Base-by-base conservation (phyloP, 169 alveolate species). In the Plasmodium reichenowi region DNA sequence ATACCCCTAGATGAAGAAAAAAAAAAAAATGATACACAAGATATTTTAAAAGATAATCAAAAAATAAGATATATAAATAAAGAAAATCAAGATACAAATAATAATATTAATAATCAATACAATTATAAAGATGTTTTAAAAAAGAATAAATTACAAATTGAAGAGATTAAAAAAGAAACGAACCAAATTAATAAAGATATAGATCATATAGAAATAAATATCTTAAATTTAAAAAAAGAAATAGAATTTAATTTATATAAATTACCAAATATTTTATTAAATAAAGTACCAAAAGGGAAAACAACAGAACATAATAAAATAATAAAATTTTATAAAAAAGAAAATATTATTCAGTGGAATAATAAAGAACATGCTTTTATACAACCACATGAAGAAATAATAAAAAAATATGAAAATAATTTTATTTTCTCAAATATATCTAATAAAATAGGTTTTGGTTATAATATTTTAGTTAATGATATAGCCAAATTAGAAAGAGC, bases 401-500 rank as follows among this genome's bases (percentile, higher is more conserved):
- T 86, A 86, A 86, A 86, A 62, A 72, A 50, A 45, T 86, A 71
- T 63, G 76, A 72, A 48, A 86, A 72, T 15, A 63, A 86, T 86
- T 20, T 20, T 59, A 71, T 86, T 13, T 80, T 80, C 70, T 10
- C 74, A 29, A 72, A 86, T 64, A 86, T 86, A 86, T 58, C 92
- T 12, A 86, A 86, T 73, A 86, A 86, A 71, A 86, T 86, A 43
- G 92, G 92, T 22, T 86, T 70, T 59, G 92, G 92, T 3, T 86
- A 86, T 62, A 86, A 86, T 63, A 52, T 86, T 17, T 32, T 86
- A n/a, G 75, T 86, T 71, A 86, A 86, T 71, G 63, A 86, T 71
- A 62, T 86, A 59, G 92, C 92, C 15, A 86, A 86, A 15, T 72
- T 94, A 54, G 94, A 92, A 58, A 85, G 95, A 32, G 95, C 96